Evolutionary conservation across 305 asterid species (phyloP).

Genomic region (Solanum hybrid): DNA sequence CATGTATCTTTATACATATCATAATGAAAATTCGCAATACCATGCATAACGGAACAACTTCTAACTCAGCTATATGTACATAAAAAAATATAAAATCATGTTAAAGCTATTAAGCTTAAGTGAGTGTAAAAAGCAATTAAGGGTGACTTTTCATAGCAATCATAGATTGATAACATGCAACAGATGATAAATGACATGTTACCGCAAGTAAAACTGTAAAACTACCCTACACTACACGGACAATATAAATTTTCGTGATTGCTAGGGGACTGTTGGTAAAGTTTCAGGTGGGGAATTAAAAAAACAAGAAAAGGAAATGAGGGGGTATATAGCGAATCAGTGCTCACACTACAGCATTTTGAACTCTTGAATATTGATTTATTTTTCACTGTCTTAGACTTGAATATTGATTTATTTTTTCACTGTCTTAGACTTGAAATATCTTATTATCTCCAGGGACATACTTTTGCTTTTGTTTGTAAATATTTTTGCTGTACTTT

Average conservation of each 20-base stretch:
- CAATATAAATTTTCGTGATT: background rate
- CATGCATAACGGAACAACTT: background rate
- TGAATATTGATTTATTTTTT: background rate
- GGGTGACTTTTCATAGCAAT: background rate
- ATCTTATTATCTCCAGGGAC: background rate
- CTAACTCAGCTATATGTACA: background rate
- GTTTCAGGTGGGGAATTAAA: background rate
- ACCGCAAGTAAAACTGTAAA: background rate
- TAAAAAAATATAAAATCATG: background rate
- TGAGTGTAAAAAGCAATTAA: background rate
- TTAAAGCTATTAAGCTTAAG: background rate
- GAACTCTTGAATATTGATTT: background rate
- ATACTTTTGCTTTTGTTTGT: background rate
- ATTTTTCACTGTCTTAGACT: background rate
- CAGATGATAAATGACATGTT: background rate
- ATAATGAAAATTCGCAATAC: background rate
- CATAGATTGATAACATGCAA: background rate
- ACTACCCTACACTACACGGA: background rate
- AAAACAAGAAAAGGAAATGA: background rate
- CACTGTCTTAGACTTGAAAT: background rate
- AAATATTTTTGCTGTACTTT: background rate
- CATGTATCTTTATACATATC: background rate
- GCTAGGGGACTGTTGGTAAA: background rate
- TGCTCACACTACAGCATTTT: background rate
- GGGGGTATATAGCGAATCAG: background rate